A percentile compares a stretch with the other conserved stretches of the same genome.
Conservation (phyloP, 2,329 filamentous ascomycete genomes). For the Ambrosiella beaveri region DNA sequence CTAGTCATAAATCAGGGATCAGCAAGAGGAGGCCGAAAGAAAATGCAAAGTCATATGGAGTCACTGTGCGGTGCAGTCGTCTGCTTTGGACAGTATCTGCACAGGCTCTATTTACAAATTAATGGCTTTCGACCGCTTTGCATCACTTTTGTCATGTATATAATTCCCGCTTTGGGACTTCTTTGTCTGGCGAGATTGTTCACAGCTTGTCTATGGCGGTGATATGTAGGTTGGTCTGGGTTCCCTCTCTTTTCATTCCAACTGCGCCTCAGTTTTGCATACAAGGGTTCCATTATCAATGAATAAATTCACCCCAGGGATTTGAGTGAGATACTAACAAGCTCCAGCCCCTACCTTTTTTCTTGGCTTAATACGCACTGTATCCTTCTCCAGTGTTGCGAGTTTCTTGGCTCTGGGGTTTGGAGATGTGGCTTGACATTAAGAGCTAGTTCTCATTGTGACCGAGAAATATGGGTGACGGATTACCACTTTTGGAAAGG, state of each 20-base stretch:
- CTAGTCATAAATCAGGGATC: background rate
- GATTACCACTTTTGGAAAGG: background rate
- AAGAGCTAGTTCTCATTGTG: background rate
- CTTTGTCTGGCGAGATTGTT: background rate
- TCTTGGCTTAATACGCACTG: background rate
- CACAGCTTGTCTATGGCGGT: background rate
- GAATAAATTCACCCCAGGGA: background rate
- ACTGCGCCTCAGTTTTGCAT: slow-evolving; percentile 5
- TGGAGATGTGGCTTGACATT: background rate
- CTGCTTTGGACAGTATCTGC: background rate
- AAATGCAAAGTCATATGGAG: background rate
- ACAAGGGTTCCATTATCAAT: background rate
- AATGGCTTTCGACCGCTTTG: background rate
- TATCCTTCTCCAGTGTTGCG: background rate
- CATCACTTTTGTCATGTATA: background rate
- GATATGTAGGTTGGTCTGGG: background rate
- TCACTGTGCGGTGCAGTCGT: background rate
- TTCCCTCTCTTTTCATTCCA: background rate
- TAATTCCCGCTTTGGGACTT: background rate
- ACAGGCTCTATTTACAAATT: background rate
- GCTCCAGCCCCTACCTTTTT: background rate
- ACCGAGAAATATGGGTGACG: background rate
- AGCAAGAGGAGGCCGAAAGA: background rate
- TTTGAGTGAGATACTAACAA: background rate
- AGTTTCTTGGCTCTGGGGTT: background rate